phyloP scores from a whole-genome alignment of 2,329 filamentous ascomycete species.

The Cordyceps pruinosa region DNA sequence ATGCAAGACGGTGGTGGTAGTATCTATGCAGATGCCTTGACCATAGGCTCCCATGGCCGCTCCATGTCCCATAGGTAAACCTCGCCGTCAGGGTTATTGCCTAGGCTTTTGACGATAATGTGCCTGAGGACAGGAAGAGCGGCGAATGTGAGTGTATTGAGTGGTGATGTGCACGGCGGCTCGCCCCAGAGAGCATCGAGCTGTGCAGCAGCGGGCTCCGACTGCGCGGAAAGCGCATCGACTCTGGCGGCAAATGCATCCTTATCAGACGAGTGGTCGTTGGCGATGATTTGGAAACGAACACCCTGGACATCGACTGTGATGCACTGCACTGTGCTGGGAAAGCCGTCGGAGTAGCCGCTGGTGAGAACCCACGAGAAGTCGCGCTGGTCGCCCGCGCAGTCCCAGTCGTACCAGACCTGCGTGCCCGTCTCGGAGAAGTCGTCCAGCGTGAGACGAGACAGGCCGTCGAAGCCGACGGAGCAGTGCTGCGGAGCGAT shows the following conservation, averaged over 20 bases:
- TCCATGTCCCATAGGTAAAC: conserved; percentile 36
- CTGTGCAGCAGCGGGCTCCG: conserved; percentile 20
- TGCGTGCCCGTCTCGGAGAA: conserved; percentile 32
- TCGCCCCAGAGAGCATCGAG: conserved; percentile 23
- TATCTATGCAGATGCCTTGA: conserved; percentile 29
- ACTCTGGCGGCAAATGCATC: conserved; percentile 28
- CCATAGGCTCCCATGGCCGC: conserved; percentile 36
- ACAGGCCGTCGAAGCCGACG: conserved; percentile 32
- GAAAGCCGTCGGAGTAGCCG: conserved; percentile 28
- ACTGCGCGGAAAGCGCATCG: conserved; percentile 26
- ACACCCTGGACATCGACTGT: conserved; percentile 33
- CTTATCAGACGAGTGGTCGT: conserved; percentile 28
- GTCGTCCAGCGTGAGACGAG: conserved; percentile 32
- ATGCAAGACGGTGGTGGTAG: neutral
- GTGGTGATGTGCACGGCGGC: conserved; percentile 19
- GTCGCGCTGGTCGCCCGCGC: conserved; percentile 30
- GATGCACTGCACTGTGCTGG: conserved; percentile 27
- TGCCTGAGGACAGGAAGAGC: conserved; percentile 26
- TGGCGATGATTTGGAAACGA: conserved; percentile 33
- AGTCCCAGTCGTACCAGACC: conserved; percentile 37
- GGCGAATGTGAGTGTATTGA: conserved; percentile 21
- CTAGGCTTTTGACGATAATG: conserved; percentile 30
- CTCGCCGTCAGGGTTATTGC: conserved; percentile 26
- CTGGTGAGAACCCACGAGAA: conserved; percentile 31
- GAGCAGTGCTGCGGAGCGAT: conserved; percentile 32